Evolutionary conservation across 2,329 filamentous ascomycete species (phyloP).

Genomic region (Akanthomyces lecanii): DNA sequence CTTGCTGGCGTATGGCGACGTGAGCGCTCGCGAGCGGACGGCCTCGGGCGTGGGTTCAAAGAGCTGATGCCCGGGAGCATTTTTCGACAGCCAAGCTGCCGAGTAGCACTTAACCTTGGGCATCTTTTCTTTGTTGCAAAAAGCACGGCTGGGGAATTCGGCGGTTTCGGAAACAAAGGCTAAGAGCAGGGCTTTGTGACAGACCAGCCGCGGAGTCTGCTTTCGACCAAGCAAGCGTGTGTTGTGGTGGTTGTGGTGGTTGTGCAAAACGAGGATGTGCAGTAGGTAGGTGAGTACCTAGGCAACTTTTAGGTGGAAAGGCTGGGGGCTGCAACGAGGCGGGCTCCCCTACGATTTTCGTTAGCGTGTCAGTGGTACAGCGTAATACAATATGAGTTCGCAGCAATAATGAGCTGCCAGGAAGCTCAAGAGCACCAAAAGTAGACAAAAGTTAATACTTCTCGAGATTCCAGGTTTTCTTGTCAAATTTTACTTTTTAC

Average conservation of each 20-base stretch:
- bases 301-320: conserved; percentile 9
- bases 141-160: not conserved
- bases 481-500: no score
- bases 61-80: conserved; percentile 71
- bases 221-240: not conserved
- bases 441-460: not conserved
- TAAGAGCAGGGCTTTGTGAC: not conserved
- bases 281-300: not conserved
- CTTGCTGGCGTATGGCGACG: conserved; percentile 38
- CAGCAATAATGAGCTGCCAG: not conserved
- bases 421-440: not conserved
- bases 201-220: not conserved
- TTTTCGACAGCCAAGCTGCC: conserved; percentile 78
- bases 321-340: conserved; percentile 1
- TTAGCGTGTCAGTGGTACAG: not conserved
- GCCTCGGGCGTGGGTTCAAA: conserved; percentile 54
- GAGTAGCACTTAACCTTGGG: conserved; percentile 82
- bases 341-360: not conserved
- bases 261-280: not conserved
- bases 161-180: not conserved
- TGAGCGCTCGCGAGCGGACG: conserved; percentile 35
- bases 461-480: no score
- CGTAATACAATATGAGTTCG: not conserved
- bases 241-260: not conserved
- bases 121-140: conserved; percentile 50